Evolutionary conservation across 257 asterid genomes (phyloP).

Genomic region (Nicotiana tomentosiformis): DNA sequence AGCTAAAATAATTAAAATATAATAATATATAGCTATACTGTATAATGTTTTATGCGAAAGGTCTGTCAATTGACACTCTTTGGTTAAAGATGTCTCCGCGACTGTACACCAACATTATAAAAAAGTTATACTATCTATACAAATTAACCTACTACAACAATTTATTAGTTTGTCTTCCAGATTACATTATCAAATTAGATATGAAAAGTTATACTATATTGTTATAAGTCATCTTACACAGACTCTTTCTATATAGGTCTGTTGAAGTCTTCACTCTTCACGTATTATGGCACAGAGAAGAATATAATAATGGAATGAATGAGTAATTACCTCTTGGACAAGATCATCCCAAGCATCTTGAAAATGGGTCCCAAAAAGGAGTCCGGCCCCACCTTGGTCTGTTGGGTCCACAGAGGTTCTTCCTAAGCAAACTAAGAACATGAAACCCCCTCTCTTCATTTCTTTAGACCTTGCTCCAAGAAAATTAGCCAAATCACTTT

Average conservation of each 20-base stretch:
- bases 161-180: neutral
- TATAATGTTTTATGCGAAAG: too few species aligned
- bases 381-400: constrained; percentile 93
- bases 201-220: neutral
- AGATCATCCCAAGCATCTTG: constrained; percentile 99
- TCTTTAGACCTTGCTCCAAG: constrained; percentile 62
- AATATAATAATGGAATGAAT: neutral
- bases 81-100: too few species aligned
- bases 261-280: too few species aligned
- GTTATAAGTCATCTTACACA: neutral
- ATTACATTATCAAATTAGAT: neutral
- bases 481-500: constrained; percentile 59
- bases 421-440: constrained; percentile 86
- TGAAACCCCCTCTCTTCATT: constrained; percentile 75
- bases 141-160: neutral
- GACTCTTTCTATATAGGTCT: too few species aligned
- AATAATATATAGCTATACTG: too few species aligned
- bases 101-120: too few species aligned
- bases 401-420: constrained; percentile 72
- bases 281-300: too few species aligned
- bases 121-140: too few species aligned
- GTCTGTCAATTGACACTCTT: too few species aligned
- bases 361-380: constrained; percentile 87
- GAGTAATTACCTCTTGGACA: constrained; percentile 66
- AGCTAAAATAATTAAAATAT: too few species aligned